phyloP scores from a whole-genome alignment of 1,284 basidiomycete genomes.

The Macrocybe sp. region DNA sequence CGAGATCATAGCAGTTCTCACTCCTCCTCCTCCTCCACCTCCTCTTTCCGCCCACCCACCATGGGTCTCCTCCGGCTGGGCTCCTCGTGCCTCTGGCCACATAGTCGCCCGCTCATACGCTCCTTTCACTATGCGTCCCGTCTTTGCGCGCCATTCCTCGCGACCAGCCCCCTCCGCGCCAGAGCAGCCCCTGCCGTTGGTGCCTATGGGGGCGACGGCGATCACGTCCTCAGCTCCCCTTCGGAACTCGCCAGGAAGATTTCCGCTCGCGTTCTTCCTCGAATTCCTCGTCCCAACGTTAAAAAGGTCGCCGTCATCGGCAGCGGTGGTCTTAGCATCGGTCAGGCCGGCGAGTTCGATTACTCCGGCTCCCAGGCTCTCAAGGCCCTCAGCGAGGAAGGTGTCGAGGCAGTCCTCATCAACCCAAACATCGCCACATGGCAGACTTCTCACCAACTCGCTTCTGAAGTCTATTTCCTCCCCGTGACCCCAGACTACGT shows the following conservation, averaged over 20 bases:
- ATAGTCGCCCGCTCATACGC: conserved; percentile 23
- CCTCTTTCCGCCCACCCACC: conserved; percentile 12
- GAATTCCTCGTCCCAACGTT: conserved; percentile 83
- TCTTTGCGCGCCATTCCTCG: conserved; percentile 29
- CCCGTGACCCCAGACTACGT: conserved; percentile 98
- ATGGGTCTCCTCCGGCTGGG: conserved; percentile 38
- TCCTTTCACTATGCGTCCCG: conserved; percentile 27
- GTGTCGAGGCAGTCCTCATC: conserved; percentile 92
- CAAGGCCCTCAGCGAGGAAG: conserved; percentile 96
- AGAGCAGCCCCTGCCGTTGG: conserved; percentile 80
- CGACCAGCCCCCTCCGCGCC: conserved; percentile 47
- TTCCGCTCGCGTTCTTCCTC: conserved; percentile 87
- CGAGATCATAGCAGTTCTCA: too few relatives aligned
- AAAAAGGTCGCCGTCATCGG: conserved; percentile 97
- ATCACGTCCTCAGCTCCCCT: conserved; percentile 85
- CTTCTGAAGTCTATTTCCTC: conserved; percentile 96
- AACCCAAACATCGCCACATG: conserved; percentile 98
- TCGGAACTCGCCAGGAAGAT: conserved; percentile 90
- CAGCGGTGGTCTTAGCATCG: conserved; percentile 94
- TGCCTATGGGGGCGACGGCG: conserved; percentile 63
- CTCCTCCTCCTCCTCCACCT: conserved; percentile 6
- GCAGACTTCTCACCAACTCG: conserved; percentile 96
- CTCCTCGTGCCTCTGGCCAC: conserved; percentile 26
- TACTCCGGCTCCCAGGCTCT: conserved; percentile 99
- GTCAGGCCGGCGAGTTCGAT: conserved; percentile 99